Evolutionary conservation across 805 yeast species (phyloP).

Genomic region (Suhomyces vadensis): DNA sequence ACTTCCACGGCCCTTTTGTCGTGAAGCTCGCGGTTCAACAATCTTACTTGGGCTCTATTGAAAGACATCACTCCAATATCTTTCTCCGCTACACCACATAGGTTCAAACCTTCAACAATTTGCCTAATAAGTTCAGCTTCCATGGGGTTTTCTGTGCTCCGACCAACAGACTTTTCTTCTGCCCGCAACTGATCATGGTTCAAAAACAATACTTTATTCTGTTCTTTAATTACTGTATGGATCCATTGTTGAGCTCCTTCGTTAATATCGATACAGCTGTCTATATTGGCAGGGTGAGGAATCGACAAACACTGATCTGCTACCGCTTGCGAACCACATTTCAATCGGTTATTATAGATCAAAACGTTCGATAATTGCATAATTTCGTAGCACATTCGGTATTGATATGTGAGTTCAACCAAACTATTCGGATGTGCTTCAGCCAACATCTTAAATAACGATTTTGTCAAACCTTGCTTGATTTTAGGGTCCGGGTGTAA

Average conservation of each 20-base stretch:
- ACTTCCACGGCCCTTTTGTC: conserved; percentile 58
- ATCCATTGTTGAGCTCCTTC: conserved; percentile 50
- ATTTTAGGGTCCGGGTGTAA: conserved; percentile 61
- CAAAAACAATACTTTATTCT: conserved; percentile 68
- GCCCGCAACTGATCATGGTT: conserved; percentile 74
- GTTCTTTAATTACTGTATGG: conserved; percentile 50
- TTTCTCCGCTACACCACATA: conserved; percentile 58
- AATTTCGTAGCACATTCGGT: conserved; percentile 89
- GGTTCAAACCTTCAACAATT: conserved; percentile 56
- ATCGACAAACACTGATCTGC: conserved; percentile 57
- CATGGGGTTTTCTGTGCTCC: conserved; percentile 67
- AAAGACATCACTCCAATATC: conserved; percentile 87
- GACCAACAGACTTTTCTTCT: conserved; percentile 56
- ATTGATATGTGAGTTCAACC: conserved; percentile 78
- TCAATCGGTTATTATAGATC: conserved; percentile 72
- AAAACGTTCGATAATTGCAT: conserved; percentile 80
- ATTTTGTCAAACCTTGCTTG: conserved; percentile 61
- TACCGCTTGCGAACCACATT: conserved; percentile 70
- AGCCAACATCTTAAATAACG: conserved; percentile 74
- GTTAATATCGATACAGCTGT: neutral
- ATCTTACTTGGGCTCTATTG: conserved; percentile 69
- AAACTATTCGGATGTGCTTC: conserved; percentile 73
- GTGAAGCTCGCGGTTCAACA: conserved; percentile 35
- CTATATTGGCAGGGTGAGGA: conserved; percentile 34
- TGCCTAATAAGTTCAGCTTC: conserved; percentile 70